Percentiles rank a stretch among this genome's conserved stretches.
Evolutionary conservation across 371 early-diverging fungal genomes (phyloP).

Genomic region (Nematocida ironsii): DNA sequence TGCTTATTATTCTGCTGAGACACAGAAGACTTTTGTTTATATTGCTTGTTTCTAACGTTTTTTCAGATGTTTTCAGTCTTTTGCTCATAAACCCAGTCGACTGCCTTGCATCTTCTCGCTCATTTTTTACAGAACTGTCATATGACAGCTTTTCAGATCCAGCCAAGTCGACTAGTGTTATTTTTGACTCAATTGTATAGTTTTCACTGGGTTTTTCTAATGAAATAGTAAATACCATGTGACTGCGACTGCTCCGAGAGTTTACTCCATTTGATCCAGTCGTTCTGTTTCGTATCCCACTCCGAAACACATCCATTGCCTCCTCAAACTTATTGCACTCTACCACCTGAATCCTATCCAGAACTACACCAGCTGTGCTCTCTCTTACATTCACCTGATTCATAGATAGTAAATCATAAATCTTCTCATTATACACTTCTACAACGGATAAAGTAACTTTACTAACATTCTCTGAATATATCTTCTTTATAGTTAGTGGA

Average conservation of each 20-base stretch:
- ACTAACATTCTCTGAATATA: slow-evolving; percentile 3
- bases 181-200: slow-evolving; percentile 70
- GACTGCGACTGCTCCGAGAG: slow-evolving; percentile 35
- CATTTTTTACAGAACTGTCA: neutral
- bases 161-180: slow-evolving; percentile 75
- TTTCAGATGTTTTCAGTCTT: slow-evolving; percentile 22
- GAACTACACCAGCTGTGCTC: slow-evolving; percentile 71
- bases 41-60: slow-evolving; percentile 72
- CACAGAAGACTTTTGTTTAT: slow-evolving; percentile 75
- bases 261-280: slow-evolving; percentile 40
- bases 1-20: slow-evolving; percentile 75
- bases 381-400: slow-evolving; percentile 71
- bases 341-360: slow-evolving; percentile 71
- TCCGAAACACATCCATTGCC: slow-evolving; percentile 48
- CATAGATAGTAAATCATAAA: slow-evolving; percentile 72
- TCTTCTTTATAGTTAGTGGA: slow-evolving; percentile 65
- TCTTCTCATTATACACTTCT: slow-evolving; percentile 76
- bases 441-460: slow-evolving; percentile 71
- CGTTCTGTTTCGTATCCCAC: slow-evolving; percentile 1
- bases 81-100: neutral
- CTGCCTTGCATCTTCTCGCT: slow-evolving; percentile 69
- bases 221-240: slow-evolving; percentile 72
- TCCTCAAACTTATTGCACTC: slow-evolving; percentile 71
- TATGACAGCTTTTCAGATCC: slow-evolving; percentile 73
- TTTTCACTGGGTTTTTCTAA: slow-evolving; percentile 71